Base-by-base conservation (phyloP, 2,329 filamentous ascomycete genomes). In the Escovopsis sp. region DNA sequence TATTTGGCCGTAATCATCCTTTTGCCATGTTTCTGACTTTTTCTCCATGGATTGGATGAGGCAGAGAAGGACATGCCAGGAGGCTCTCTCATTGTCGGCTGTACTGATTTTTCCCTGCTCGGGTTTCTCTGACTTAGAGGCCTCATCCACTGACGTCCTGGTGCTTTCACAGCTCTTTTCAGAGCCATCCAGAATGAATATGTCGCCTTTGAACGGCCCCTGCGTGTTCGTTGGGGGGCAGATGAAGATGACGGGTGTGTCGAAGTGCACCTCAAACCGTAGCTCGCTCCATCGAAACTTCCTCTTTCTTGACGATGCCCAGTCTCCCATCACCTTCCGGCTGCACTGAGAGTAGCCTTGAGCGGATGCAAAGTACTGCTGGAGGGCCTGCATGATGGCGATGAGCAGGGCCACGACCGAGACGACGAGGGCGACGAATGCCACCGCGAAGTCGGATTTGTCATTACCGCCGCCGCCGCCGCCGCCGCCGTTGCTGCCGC, bases 11-110 rank as follows among this genome's bases (percentile, higher is more conserved):
- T 60, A 62, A 33, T 66, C 60, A 0, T 42, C 25, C 7, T 50
- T 16, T 43, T 70, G 64, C 72, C 72, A 75, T 3, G 53, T 45
- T n/a, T 56, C 50, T 5, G 71, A 74, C 13, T 64, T 57, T 0
- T 49, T 42, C 50, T 75, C 72, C 62, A 73, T 70, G 13, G 53
- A 51, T 42, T 75, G 71, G 0, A 74, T 50, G 10, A 66, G 62
- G 4, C 62, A 63, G n/a, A 75, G 58, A 10, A 76, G 53, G 7
- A 61, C 60, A 4, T 70, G 59, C 72, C 72, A 75, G 1, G 71
- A 72, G 3, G 68, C 68, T n/a, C 64, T 56, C 50, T 75, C 72
- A 42, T 73, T 72, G 48, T 75, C 69, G 6, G 71, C 68, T 2
- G 72, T 76, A 46, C 72, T 70, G 1, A 45, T 75, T 60, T 39